phyloP scores from a whole-genome alignment of 805 yeast genomes.

The Starmerella gropengiesseri region DNA sequence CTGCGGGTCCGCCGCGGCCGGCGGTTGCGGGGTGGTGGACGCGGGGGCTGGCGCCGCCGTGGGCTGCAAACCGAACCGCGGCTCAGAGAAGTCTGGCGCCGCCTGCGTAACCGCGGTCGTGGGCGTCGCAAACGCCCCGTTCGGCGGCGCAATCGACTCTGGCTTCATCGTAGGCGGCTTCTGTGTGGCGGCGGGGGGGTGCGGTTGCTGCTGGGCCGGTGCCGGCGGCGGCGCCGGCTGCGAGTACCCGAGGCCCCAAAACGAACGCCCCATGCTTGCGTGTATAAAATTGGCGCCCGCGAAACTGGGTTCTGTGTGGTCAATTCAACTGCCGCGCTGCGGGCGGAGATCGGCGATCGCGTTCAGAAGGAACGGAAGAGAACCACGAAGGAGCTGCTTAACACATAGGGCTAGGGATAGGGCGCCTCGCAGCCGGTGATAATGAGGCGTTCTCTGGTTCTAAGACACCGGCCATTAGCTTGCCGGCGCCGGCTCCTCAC shows the following conservation, averaged over 20 bases:
- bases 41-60: not conserved
- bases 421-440: too few relatives aligned
- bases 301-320: not conserved
- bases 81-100: conserved; percentile 8
- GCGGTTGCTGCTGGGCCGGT: not conserved
- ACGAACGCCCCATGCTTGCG: conserved; percentile 18
- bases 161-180: not conserved
- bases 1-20: not conserved
- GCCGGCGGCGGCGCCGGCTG: conserved; percentile 8
- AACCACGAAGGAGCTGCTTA: too few relatives aligned
- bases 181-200: not conserved
- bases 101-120: conserved; percentile 20
- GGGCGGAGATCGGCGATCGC: not conserved
- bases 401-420: too few relatives aligned
- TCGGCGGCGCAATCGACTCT: conserved; percentile 15
- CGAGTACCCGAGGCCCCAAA: conserved; percentile 23
- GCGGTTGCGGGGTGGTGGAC: too few relatives aligned
- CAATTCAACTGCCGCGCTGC: too few relatives aligned
- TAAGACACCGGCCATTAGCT: too few relatives aligned
- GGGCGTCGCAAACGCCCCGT: conserved; percentile 21
- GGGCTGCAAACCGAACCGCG: not conserved
- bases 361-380: not conserved
- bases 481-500: too few relatives aligned
- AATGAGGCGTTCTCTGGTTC: too few relatives aligned
- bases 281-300: not conserved